phyloP scores from a whole-genome alignment of 192 early-diverging fungal genomes.

The Coemansia sp. region DNA sequence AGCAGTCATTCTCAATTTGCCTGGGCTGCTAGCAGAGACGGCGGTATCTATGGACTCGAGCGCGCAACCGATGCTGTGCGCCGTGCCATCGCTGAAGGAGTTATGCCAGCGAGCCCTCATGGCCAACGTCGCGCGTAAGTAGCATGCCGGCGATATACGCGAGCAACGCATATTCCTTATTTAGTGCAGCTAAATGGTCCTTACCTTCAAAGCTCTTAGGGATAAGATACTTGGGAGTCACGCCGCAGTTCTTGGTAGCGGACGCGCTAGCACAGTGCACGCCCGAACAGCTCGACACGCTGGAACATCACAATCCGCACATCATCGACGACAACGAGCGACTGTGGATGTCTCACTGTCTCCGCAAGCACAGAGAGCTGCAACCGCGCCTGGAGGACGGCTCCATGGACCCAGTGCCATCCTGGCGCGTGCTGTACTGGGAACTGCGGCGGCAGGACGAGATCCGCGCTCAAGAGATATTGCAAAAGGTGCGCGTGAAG shows the following conservation, averaged over 20 bases:
- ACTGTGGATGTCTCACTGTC: constrained; percentile 34
- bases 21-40: background rate
- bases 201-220: constrained; percentile 7
- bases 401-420: constrained; percentile 4
- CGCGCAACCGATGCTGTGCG: background rate
- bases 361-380: constrained; percentile 19
- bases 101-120: constrained; percentile 39
- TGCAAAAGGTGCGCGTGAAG: constrained; percentile 34
- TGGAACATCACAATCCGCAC: constrained; percentile 49
- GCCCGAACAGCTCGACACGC: constrained; percentile 38
- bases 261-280: constrained; percentile 41
- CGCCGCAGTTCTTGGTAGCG: constrained; percentile 38
- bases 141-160: background rate
- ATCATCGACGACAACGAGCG: constrained; percentile 44
- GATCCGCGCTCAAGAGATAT: constrained; percentile 33
- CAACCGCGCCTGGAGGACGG: constrained; percentile 15
- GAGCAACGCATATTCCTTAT: no score
- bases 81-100: constrained; percentile 33
- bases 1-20: no score
- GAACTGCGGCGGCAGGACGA: constrained; percentile 37
- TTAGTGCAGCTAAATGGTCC: no score
- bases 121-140: constrained; percentile 37
- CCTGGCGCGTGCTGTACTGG: constrained; percentile 41
- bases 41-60: constrained; percentile 14
- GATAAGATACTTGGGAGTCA: constrained; percentile 27